Percentiles rank a stretch among this genome's conserved stretches.
Conservation (phyloP, 768 basidiomycete genomes). For the Boletellus ananas region DNA sequence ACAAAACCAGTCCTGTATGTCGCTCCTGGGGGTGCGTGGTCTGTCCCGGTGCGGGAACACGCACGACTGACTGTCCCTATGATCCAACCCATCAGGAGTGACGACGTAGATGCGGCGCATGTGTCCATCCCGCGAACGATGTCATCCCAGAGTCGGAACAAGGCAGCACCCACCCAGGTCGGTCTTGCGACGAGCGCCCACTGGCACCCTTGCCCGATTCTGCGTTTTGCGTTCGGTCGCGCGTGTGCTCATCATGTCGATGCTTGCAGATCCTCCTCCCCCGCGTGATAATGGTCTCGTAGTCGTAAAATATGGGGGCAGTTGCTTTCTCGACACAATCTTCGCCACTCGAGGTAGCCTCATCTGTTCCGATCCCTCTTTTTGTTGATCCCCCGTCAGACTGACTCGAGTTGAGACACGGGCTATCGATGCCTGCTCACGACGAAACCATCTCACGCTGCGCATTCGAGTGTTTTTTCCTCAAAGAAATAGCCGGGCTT, state of each 20-base stretch:
- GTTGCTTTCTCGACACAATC: neutral
- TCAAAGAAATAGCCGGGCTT: slow-evolving; percentile 18
- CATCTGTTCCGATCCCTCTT: neutral
- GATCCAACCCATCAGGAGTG: neutral
- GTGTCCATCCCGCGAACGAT: neutral
- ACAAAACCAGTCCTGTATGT: neutral
- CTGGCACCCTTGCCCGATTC: neutral
- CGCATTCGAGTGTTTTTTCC: slow-evolving; percentile 13
- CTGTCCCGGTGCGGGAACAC: neutral
- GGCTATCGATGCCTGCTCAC: slow-evolving; percentile 17
- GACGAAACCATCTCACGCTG: slow-evolving; percentile 3
- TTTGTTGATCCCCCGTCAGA: neutral
- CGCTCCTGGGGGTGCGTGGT: neutral
- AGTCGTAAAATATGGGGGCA: neutral
- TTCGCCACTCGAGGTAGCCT: neutral
- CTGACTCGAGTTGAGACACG: neutral
- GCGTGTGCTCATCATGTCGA: neutral
- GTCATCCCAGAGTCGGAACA: neutral
- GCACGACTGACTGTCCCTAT: neutral
- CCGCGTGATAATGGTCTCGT: neutral
- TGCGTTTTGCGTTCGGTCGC: no score
- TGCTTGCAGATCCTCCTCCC: neutral
- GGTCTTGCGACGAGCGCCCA: neutral
- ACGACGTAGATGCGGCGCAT: neutral
- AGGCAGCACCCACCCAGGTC: neutral